Evolutionary conservation across 495 filamentous ascomycete species (phyloP).

Genomic region (Penicillium ochrochloron): DNA sequence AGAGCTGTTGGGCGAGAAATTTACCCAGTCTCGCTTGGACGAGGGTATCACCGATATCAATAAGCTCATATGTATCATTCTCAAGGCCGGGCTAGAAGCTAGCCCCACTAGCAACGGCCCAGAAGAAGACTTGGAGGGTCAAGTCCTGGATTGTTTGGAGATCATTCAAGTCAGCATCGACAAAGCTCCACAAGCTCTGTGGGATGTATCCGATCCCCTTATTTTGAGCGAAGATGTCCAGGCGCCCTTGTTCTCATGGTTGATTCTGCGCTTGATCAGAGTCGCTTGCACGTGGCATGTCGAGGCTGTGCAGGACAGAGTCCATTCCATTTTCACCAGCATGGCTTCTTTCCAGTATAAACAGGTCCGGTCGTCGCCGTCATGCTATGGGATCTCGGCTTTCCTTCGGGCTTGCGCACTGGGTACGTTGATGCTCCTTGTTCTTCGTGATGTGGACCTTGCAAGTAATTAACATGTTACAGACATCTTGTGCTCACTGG

Average conservation of each 20-base stretch:
- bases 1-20: constrained; percentile 60
- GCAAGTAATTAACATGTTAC: constrained; percentile 1
- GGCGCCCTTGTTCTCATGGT: constrained; percentile 79
- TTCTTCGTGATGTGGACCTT: not conserved
- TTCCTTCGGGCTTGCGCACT: constrained; percentile 43
- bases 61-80: constrained; percentile 81
- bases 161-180: constrained; percentile 74
- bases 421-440: constrained; percentile 34
- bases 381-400: constrained; percentile 35
- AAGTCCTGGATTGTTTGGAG: constrained; percentile 68
- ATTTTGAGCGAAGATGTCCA: constrained; percentile 52
- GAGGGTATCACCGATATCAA: constrained; percentile 75
- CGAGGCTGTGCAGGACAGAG: constrained; percentile 34
- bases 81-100: constrained; percentile 76
- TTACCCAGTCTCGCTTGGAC: constrained; percentile 51
- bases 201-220: constrained; percentile 46
- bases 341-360: constrained; percentile 43
- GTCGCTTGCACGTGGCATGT: constrained; percentile 34
- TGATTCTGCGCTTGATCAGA: constrained; percentile 53
- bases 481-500: constrained; percentile 47
- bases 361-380: constrained; percentile 36
- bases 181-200: constrained; percentile 74
- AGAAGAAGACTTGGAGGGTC: constrained; percentile 58
- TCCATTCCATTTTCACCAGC: constrained; percentile 36
- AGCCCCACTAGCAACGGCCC: constrained; percentile 55